Evolutionary conservation across 2,329 filamentous ascomycete genomes (phyloP), one percentile per base, ranked within the genome.

Genomic region (Colletotrichum theobromicola): DNA sequence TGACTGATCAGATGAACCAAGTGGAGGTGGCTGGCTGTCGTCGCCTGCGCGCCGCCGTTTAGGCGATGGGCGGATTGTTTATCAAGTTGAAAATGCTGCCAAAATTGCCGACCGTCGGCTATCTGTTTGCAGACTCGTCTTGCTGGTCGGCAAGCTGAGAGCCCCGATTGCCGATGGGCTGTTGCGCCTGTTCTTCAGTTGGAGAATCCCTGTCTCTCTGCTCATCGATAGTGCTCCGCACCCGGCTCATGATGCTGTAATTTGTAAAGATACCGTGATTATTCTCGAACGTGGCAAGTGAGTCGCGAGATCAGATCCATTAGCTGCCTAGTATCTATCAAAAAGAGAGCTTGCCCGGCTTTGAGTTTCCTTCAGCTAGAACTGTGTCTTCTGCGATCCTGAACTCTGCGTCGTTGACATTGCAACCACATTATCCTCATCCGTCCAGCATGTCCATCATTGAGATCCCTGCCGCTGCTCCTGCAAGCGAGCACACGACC

Each of bases 31-130:
- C 55, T 50, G 53, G 35, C 15, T 30, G 15, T 26, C 30, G 21
- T 16, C 61, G 12, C 60, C 30, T 35, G 5, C n/a, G 30, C 58
- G 60, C 60, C 60, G 13, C 60, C 60, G 0, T 62, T 62, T 42
- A 42, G 34, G 60, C 60, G 60, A 62, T 57, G 26, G 53, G 62
- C n/a, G 10, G n/a, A 32, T 21, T 61, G 50, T 61, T 72, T 55
- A 57, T 72, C 64, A 46, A 37, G 28, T 66, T 12, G 30, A 55
- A 55, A 67, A 35, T 28, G 13, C 57, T 60, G 26, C n/a, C 26
- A 34, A 12, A 42, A 68, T 62, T 74, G 67, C 72, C 72, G 67
- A 74, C 67, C 55, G 26, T 72, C 72, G 72, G 72, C 67, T 67
- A 72, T 62, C 42, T 58, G n/a, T 63, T 24, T n/a, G 35, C 61